A percentile compares a stretch with the other conserved stretches of the same genome.
These are phyloP conservation scores for Magnolia changhungtana DNA, from an alignment of 164 flowering plant genomes.

Conservation along the genomic window DNA sequence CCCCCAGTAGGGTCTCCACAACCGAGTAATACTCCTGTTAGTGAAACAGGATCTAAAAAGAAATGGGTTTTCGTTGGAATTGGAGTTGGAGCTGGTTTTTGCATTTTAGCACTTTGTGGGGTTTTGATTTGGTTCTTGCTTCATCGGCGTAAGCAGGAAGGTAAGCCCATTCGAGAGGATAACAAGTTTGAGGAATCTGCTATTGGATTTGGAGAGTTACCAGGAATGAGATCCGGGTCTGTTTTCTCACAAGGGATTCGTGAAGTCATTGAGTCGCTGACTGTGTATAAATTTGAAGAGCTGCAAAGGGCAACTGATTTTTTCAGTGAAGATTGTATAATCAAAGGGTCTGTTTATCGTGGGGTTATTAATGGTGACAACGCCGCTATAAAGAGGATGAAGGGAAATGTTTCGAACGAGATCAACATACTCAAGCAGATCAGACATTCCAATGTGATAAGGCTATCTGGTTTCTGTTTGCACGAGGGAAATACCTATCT, in stretches of 20 bases:
- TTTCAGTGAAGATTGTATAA: slow-evolving; percentile 40
- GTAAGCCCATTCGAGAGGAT: slow-evolving; percentile 7
- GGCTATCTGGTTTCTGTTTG: slow-evolving; percentile 63
- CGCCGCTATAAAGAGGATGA: slow-evolving; percentile 63
- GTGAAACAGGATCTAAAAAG: slow-evolving; percentile 24
- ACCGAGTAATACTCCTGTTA: not conserved
- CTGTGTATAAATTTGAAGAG: slow-evolving; percentile 47
- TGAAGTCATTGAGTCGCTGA: slow-evolving; percentile 35
- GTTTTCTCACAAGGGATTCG: slow-evolving; percentile 35
- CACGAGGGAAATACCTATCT: slow-evolving; percentile 56
- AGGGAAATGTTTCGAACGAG: slow-evolving; percentile 56
- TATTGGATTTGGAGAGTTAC: slow-evolving; percentile 2
- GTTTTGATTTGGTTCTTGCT: slow-evolving; percentile 27
- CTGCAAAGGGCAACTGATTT: slow-evolving; percentile 49
- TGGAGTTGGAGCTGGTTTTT: slow-evolving; percentile 42
- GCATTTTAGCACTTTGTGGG: slow-evolving; percentile 21
- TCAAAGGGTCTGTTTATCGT: slow-evolving; percentile 55
- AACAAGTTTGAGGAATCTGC: slow-evolving; percentile 7
- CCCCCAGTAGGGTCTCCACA: slow-evolving; percentile 1
- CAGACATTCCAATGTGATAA: slow-evolving; percentile 56
- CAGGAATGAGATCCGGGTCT: slow-evolving; percentile 20
- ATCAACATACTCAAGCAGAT: slow-evolving; percentile 52
- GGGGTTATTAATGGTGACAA: slow-evolving; percentile 52
- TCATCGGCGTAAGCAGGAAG: not conserved
- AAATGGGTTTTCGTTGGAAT: slow-evolving; percentile 53